Evolutionary conservation across 768 basidiomycete species (phyloP), one percentile per base, ranked within the genome.

Genomic region (Grammothele lineata): DNA sequence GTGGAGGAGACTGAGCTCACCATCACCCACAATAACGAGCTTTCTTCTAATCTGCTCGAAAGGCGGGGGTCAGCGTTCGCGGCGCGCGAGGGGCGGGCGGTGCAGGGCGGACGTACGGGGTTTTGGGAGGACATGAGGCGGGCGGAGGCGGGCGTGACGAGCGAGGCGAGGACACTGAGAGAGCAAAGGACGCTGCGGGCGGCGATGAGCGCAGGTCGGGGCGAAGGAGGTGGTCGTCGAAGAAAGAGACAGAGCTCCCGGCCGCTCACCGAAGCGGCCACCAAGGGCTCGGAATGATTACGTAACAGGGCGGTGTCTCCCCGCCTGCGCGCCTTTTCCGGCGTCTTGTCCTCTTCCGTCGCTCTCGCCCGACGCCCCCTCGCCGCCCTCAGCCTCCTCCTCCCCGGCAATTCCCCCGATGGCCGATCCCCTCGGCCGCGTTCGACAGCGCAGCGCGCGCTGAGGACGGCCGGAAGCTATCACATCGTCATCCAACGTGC

Each of bases 1-100:
- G 27, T 30, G 27, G 14, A 14, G 8, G 27, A 30, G 8, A 30
- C 27, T 14, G 30, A 19, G 50, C 83, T 64, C 74, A 74, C 95
- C 95, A 70, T 99, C 95, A 57, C 95, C 95, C 53, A 97, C 93
- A 63, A 93, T 92, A 69, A 95, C 93, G 48, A 97, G 75, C 72
- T 97, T 97, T 61, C 93, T 79, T 58, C 92, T 83, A 67, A 97
- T 89, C 92, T 95, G 19, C 35, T 8, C 12, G 21, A 19, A 30
- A 6, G 37, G 9, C 22, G 23, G 38, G 34, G 38, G 24, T 48
- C 50, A 47, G 49, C 37, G 19, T 35, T 40, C 21, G 14, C 35
- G 23, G 49, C 37, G 19, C 37, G 43, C 21, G 14, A 36, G 23
- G 30, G 23, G 34, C 38, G 30, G 30, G 35, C 36, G 45, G 46